Base-by-base conservation (phyloP, 768 basidiomycete species). In the Rhodotorula toruloides region DNA sequence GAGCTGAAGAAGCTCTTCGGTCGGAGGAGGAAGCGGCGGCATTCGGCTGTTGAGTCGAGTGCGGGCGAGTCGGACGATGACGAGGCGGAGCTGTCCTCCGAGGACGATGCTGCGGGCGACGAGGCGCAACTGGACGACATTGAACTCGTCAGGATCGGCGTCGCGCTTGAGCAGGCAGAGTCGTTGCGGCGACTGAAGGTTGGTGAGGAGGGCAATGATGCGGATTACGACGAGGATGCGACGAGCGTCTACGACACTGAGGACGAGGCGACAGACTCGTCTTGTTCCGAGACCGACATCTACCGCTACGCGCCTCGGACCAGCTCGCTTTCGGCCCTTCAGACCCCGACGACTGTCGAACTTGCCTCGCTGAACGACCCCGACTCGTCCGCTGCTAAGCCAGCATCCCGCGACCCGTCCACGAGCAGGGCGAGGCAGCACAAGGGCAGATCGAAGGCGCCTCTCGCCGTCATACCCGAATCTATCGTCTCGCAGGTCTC, bases 81-180 rank as follows among this genome's bases (percentile, higher is more conserved):
- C 7, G 70, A 70, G 31, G 62, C 32, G 8, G 44, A 49, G 29
- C 32, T 11, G 29, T 29, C n/a, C n/a, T n/a, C 19, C 48, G 29
- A 12, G 31, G 29, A 29, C 22, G 61, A 65, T 25, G 68, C 67
- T 32, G 67, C 65, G 25, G 72, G 66, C 43, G 71, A 68, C 43
- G 66, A 63, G 25, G 49, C 65, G 17, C 68, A 72, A 37, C 66
- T 57, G 21, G 64, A 69, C 40, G 67, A 67, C 29, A 53, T 73
- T 54, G 70, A 64, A 25, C 65, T 73, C 21, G 70, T 68, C 17
- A 58, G 74, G 27, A 60, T 73, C 32, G 74, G 74, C 17, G 70
- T 73, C 37, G 65, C 70, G 29, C 62, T 65, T n/a, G 63, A 54
- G 22, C 47, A 54, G 9, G 39, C 49, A 31, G 39, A 29, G 36